Conservation (phyloP, 768 basidiomycete genomes). For the Leccinum olivaceopallidum region DNA sequence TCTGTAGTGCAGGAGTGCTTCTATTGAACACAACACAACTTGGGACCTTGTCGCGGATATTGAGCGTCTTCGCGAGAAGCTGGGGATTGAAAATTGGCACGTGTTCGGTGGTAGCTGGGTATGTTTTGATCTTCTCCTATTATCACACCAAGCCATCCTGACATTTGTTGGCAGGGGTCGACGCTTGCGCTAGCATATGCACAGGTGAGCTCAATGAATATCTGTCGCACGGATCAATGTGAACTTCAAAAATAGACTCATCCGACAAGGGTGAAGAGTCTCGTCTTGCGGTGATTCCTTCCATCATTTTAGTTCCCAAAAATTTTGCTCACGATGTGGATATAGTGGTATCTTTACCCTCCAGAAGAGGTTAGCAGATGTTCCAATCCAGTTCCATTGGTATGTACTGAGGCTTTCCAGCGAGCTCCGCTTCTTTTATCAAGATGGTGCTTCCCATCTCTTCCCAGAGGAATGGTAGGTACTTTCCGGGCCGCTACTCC, state of each 20-base stretch:
- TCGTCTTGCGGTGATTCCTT: slow-evolving; percentile 65
- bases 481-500: background rate
- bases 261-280: slow-evolving; percentile 75
- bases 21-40: slow-evolving; percentile 84
- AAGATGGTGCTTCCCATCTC: slow-evolving; percentile 76
- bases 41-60: slow-evolving; percentile 93
- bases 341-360: slow-evolving; percentile 86
- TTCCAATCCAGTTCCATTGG: background rate
- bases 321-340: slow-evolving; percentile 4
- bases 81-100: slow-evolving; percentile 85
- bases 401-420: slow-evolving; percentile 28
- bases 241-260: slow-evolving; percentile 51
- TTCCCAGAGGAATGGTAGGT: slow-evolving; percentile 87
- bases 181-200: slow-evolving; percentile 86
- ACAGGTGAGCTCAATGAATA: slow-evolving; percentile 47
- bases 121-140: slow-evolving; percentile 18
- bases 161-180: slow-evolving; percentile 56
- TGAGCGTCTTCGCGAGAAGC: slow-evolving; percentile 75
- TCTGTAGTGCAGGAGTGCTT: slow-evolving; percentile 57
- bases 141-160: background rate
- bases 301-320: background rate
- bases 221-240: background rate
- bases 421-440: slow-evolving; percentile 92
- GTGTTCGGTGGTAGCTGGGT: slow-evolving; percentile 97
- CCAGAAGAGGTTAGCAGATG: slow-evolving; percentile 57